Base-by-base conservation (phyloP, 1,139 yeast species). In the Yamadazyma diospyri region DNA sequence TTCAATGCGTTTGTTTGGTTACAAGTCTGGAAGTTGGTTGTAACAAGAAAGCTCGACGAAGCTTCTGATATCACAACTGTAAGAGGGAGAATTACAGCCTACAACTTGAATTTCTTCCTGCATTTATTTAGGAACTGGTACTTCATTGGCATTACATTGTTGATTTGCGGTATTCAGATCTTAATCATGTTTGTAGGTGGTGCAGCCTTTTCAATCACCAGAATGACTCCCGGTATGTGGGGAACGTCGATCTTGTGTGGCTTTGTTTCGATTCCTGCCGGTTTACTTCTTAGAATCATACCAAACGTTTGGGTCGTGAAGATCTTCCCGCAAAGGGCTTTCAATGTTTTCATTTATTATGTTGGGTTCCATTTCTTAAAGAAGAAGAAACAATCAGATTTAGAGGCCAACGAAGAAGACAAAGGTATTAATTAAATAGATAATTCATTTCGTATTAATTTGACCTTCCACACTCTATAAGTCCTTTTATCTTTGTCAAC, bases 1-100 rank as follows among this genome's bases (percentile, higher is more conserved):
- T 92, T 92, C 67, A 92, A 94, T 58, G 74, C 97, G 0, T 92
- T 92, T 71, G 98, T 92, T 33, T 92, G 98, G 98, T 69, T 92
- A 60, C 99, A 92, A 63, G 83, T 89, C 55, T 92, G 94, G 77
- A 88, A 92, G 51, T 72, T 92, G 62, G 78, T 92, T 51, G 95
- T 88, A 26, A 81, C 95, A 5, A 77, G 99, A 52, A 85, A 94
- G 46, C 67, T 92, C 37, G 97, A 92, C 57, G 97, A 92, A 64
- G 87, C 81, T 34, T 87, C 81, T 48, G 87, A 82, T 23, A 64
- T 81, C 21, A 62, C 65, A 2, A 67, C 61, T 3, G 64, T 82
- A 30, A 67, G 67, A 39, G 83, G 72, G 21, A 72, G 94, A 53
- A 64, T 81, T 30, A 71, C 79, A 4, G 44, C 62, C 15, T 64